Evolutionary conservation across 2,329 filamentous ascomycete genomes (phyloP), one percentile per base, ranked within the genome.

Genomic region (Chalara sp.): DNA sequence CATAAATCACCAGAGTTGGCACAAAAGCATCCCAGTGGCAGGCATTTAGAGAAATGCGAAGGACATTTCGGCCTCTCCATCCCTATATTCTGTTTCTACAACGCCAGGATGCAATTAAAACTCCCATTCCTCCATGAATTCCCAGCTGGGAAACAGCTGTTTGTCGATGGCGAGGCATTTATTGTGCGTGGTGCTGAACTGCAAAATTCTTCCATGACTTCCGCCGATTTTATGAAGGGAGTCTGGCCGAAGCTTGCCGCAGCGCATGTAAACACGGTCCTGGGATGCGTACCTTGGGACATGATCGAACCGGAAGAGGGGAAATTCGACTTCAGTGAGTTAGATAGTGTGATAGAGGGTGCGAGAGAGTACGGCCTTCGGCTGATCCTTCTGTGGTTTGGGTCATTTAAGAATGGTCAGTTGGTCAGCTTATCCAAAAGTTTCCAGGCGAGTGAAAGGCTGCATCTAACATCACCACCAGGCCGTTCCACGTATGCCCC

Each of bases 401-500:
- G 35, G 10, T 39, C 35, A 10, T 39, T 39, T 39, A 39, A 39
- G 13, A 39, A 39, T 13, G 35, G 35, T 39, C 35, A 11, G 35
- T 13, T 3, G 35, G 13, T 13, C 35, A 21, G 21, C 21, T 21
- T 21, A 21, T 39, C 10, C 10, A 10, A 39, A 39, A 39, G 35
- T 3, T 11, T 39, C 35, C 10, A 10, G 10, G 35, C 10, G 13
- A 11, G 35, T 3, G 35, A 39, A 39, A 39, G 35, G 13, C 3
- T 11, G 35, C 35, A 39, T 10, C 35, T 39, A 39, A 39, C 35
- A 11, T 39, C n/a, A 7, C 32, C 40, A 7, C 12, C 32, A 63
- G 67, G 63, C 5, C 59, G 64, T 12, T 65, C 68, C 0, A 70
- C 68, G n/a, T 72, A 72, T 52, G 57, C 58, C 1, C 69, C 69